Base-by-base conservation (phyloP, 2,329 filamentous ascomycete genomes). In the Conoideocrella luteorostrata region DNA sequence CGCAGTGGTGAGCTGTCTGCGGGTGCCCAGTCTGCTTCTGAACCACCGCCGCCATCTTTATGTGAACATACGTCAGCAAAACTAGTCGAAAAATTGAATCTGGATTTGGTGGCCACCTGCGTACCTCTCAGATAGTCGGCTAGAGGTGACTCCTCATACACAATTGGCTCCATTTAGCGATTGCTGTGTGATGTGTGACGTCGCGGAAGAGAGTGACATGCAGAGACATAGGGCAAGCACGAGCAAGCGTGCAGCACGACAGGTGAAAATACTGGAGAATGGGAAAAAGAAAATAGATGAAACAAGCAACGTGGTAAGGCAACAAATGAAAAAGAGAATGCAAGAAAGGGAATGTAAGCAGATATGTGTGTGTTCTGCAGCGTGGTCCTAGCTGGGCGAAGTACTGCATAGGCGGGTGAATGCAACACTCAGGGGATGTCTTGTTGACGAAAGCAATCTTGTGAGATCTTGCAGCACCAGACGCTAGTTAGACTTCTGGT, bases 81-180 rank as follows among this genome's bases (percentile, higher is more conserved):
- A n/a, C n/a, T n/a, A n/a, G n/a, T n/a, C n/a, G n/a, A n/a, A n/a
- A n/a, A n/a, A n/a, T n/a, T n/a, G n/a, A n/a, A n/a, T n/a, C n/a
- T n/a, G n/a, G n/a, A n/a, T n/a, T 15, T 12, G n/a, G 21, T 20
- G 33, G 36, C 20, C 24, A 35, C 29, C 13, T 39, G 44, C 55
- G 58, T 67, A 93, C 90, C 89, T 80, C 90, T 84, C 56, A 96
- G 80, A 69, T 93, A 93, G 59, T 86, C 82, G 61, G 88, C 89
- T 67, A 96, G 75, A 56, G 90, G 90, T 62, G 87, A 86, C 69
- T 89, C 82, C 69, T 93, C 80, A 68, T 86, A 86, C 56, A 95
- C 80, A 57, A 95, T 75, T 59, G 86, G 81, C 77, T 95, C 90
- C 90, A 96, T 64, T 51, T 60, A 55, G 53, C 51, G 55, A 52